Evolutionary conservation across 768 basidiomycete species (phyloP), one percentile per base, ranked within the genome.

Genomic region (Symmetrospora coprosmae): DNA sequence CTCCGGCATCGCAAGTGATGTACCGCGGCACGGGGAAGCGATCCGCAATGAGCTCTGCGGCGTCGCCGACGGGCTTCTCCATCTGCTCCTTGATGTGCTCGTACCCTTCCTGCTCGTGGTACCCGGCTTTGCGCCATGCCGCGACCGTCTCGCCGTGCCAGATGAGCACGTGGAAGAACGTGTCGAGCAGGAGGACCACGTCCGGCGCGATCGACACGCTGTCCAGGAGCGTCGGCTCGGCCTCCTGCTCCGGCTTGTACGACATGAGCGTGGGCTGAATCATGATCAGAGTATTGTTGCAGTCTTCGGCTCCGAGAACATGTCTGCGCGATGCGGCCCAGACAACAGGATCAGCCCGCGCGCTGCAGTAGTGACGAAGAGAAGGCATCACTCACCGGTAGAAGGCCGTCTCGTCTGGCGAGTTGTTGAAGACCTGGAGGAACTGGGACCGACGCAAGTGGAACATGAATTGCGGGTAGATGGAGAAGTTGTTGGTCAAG

Each of bases 391-490:
- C 81, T 66, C 51, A 84, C 89, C 91, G 79, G 73, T 96, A 97
- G 78, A 92, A 97, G 14, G 91, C 94, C 19, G 91, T 96, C 76
- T 99, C 94, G 72, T 99, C 94, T 7, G 94, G 94, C 78, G 88
- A 91, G 78, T 96, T 99, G 74, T 97, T 97, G 75, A 97, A 97
- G 55, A 97, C 91, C 74, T 99, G 94, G 72, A 99, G 77, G 77
- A 99, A 97, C 75, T 97, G 92, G 78, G 87, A 89, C 72, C 94
- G 77, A 61, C 92, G 79, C 63, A 99, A 74, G 74, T 99, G 94
- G 83, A 97, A 99, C 94, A 97, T 99, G 77, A 99, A 99, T 71
- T 97, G 94, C 16, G 94, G 94, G 73, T 99, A 99, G 68, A 99
- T 96, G 71, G 86, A 87, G 75, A 99, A 97, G 74, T 94, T 94